Base-by-base conservation (phyloP, 306 rosid species). In the Vigna trinervia region DNA sequence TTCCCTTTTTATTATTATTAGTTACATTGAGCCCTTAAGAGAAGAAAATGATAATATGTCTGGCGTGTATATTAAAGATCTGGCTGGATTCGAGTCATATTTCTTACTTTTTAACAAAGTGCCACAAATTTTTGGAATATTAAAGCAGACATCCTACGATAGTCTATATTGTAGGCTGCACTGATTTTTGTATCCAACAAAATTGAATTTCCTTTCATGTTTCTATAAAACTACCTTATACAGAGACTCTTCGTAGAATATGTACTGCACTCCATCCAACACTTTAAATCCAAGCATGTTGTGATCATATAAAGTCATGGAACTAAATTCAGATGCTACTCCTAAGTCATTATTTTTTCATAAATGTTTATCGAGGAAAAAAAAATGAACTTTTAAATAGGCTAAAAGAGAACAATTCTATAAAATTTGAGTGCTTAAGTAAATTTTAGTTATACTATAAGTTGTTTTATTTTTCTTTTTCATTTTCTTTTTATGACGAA, bases 11-110 rank as follows among this genome's bases (percentile, higher is more conserved):
- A 34, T 4, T 5, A 34, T 34, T 34, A 34, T 26, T 26, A 26
- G 1, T 32, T 32, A 32, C 36, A 32, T 0, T 32, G 5, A 4
- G 5, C 36, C 36, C 5, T 32, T 4, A 34, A 34, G 71, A 20
- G 17, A 78, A 78, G 13, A 78, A 78, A 78, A 77, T 48, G 9
- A 38, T 50, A 26, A 6, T 11, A 17, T 38, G 57, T 56, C 39
- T 51, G 78, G 23, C 66, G 1, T 51, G n/a, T 48, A 56, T 20
- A 48, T 71, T 60, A 5, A 50, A 61, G 56, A 38, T 61, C 17
- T 51, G 65, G 73, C 52, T 38, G 65, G 73, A 63, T 38, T 79
- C 64, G 6, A 60, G 41, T 60, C 58, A 22, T 39, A 50, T 70
- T 65, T 61, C 5, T 71, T 19, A 10, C 64, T 14, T 50, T 58